A percentile compares a stretch with the other conserved stretches of the same genome.
phyloP scores from a whole-genome alignment of 169 alveolate species.

The Cryptosporidium meleagridis region DNA sequence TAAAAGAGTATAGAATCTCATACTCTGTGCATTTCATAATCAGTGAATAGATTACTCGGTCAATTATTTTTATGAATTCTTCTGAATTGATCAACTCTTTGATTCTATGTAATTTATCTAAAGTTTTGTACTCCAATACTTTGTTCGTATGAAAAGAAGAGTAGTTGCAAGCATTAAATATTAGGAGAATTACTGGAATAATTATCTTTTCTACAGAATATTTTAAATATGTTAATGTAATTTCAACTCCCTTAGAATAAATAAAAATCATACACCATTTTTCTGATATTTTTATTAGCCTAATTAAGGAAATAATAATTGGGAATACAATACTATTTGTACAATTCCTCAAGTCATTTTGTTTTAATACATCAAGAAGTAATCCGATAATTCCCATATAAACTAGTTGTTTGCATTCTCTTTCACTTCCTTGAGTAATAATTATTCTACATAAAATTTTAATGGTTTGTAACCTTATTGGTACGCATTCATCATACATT shows the following conservation, averaged over 20 bases:
- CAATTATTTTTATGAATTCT: background rate
- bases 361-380: slow-evolving; percentile 44
- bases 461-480: slow-evolving; percentile 26
- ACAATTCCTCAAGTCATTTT: slow-evolving; percentile 20
- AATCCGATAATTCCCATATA: slow-evolving; percentile 69
- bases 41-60: slow-evolving; percentile 3
- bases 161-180: slow-evolving; percentile 24
- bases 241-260: slow-evolving; percentile 44
- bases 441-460: slow-evolving; percentile 27
- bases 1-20: slow-evolving; percentile 21
- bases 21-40: slow-evolving; percentile 54
- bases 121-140: slow-evolving; percentile 23
- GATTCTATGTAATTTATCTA: slow-evolving; percentile 18
- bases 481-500: slow-evolving; percentile 50
- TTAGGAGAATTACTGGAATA: slow-evolving; percentile 13
- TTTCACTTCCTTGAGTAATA: slow-evolving; percentile 12
- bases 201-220: slow-evolving; percentile 8
- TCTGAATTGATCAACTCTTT: slow-evolving; percentile 24
- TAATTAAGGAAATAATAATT: slow-evolving; percentile 24
- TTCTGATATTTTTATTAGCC: slow-evolving; percentile 22
- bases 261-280: slow-evolving; percentile 51
- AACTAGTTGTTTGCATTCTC: slow-evolving; percentile 37
- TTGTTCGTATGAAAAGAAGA: slow-evolving; percentile 66
- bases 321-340: slow-evolving; percentile 14
- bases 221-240: slow-evolving; percentile 5